Conservation (phyloP, 352 stramenopile genomes). For the Phytophthora kernoviae region DNA sequence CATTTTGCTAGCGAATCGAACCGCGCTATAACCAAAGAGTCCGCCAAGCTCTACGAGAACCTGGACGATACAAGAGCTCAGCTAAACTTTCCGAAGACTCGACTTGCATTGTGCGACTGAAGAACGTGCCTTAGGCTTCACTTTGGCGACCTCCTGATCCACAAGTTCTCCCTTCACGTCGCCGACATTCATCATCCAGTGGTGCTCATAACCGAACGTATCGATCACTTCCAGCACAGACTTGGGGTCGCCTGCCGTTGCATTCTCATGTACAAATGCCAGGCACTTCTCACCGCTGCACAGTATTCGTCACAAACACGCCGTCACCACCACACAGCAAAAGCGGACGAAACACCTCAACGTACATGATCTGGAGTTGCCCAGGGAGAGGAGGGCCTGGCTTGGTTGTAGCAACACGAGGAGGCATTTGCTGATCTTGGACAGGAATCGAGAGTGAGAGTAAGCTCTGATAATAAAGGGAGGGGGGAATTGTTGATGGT, state of each 20-base stretch:
- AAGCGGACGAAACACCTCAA: neutral
- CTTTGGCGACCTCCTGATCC: constrained; percentile 36
- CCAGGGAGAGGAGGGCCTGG: constrained; percentile 16
- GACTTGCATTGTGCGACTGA: no score
- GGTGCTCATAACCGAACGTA: constrained; percentile 35
- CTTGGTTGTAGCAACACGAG: constrained; percentile 27
- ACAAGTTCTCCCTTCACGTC: constrained; percentile 49
- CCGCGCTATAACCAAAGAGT: constrained; percentile 48
- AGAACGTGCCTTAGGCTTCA: constrained; percentile 32
- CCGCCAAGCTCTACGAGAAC: constrained; percentile 49
- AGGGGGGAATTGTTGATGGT: constrained; percentile 1
- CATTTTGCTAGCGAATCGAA: constrained; percentile 45
- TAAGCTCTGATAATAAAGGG: neutral
- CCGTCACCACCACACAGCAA: neutral
- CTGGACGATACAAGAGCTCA: neutral
- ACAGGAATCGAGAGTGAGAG: neutral
- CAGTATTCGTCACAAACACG: neutral
- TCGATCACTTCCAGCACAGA: constrained; percentile 48
- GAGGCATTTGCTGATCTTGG: constrained; percentile 14
- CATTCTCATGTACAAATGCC: constrained; percentile 37
- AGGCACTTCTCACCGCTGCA: constrained; percentile 27
- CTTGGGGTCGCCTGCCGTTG: constrained; percentile 26
- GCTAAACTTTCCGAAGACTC: no score
- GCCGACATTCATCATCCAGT: constrained; percentile 56
- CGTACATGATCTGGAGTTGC: constrained; percentile 26